phyloP scores from a whole-genome alignment of 352 stramenopile species.

The Pythium catenulatum region DNA sequence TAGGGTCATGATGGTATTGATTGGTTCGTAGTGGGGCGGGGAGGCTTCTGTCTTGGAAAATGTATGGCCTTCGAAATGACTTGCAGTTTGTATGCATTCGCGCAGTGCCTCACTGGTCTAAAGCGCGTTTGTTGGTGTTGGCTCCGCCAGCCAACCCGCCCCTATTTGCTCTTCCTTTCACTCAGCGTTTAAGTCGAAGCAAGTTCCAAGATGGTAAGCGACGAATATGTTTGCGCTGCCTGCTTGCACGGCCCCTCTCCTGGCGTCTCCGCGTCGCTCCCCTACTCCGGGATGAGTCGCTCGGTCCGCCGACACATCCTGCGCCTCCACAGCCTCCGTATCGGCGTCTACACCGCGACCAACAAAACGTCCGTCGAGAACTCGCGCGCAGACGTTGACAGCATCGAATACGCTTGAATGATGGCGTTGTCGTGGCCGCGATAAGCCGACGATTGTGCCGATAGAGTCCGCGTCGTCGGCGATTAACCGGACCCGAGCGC shows the following conservation, averaged over 20 bases:
- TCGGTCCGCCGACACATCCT: too few species aligned
- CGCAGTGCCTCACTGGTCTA: conserved; percentile 57
- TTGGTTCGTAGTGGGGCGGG: conserved; percentile 80
- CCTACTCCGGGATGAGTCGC: too few species aligned
- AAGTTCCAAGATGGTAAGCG: conserved; percentile 91
- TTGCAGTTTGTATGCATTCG: conserved; percentile 80
- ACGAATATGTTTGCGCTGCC: background rate
- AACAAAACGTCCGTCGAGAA: too few species aligned
- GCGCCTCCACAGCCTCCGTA: conserved; percentile 1
- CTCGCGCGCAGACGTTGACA: background rate
- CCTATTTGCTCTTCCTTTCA: conserved; percentile 92
- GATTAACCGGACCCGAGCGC: too few species aligned
- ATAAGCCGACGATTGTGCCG: too few species aligned
- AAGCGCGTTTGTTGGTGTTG: conserved; percentile 56
- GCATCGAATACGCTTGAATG: background rate
- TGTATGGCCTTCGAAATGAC: conserved; percentile 74
- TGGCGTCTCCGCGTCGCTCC: too few species aligned
- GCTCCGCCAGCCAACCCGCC: conserved; percentile 61
- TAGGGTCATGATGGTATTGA: conserved; percentile 66
- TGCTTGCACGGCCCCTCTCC: background rate
- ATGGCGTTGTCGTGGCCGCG: too few species aligned
- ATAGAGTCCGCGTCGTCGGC: background rate
- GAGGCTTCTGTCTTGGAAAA: conserved; percentile 69
- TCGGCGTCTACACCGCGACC: background rate
- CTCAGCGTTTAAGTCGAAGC: conserved; percentile 92